These are phyloP conservation scores for Aspergillus aculeatus DNA, from an alignment of 2,329 filamentous ascomycete species.

Conservation along the genomic window DNA sequence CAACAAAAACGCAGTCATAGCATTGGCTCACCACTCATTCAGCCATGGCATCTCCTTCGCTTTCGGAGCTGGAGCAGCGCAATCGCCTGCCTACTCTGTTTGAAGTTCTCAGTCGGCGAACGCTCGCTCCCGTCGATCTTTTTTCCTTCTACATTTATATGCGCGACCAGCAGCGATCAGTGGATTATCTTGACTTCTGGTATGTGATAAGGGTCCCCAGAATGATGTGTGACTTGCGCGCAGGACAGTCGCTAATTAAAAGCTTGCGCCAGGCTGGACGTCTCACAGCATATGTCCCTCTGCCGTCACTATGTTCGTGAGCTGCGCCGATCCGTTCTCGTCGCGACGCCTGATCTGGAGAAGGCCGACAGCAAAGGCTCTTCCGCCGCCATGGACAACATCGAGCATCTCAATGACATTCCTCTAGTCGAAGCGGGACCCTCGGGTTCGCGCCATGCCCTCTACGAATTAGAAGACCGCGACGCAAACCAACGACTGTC, in stretches of 20 bases:
- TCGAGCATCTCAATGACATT: conserved; percentile 68
- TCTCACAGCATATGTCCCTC: conserved; percentile 96
- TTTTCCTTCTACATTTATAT: conserved; percentile 99
- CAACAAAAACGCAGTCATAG: not conserved
- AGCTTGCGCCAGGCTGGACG: conserved; percentile 74
- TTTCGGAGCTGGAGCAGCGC: conserved; percentile 53
- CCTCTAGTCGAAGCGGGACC: conserved; percentile 50
- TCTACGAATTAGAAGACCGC: conserved; percentile 66
- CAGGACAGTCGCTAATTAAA: conserved; percentile 10
- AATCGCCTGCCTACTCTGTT: conserved; percentile 92
- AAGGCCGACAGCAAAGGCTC: conserved; percentile 79
- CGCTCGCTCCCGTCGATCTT: conserved; percentile 90
- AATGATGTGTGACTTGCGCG: not conserved
- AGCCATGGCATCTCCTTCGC: conserved; percentile 32
- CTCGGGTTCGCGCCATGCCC: conserved; percentile 56
- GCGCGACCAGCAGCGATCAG: conserved; percentile 95
- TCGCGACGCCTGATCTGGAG: conserved; percentile 88
- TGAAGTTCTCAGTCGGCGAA: conserved; percentile 90
- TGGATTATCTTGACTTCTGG: conserved; percentile 99
- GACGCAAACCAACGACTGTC: conserved; percentile 88
- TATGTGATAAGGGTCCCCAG: conserved; percentile 46
- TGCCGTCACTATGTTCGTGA: conserved; percentile 95
- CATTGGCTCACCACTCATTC: not conserved
- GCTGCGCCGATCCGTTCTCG: conserved; percentile 84
- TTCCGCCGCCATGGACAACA: conserved; percentile 71